Evolutionary conservation across 202 grass and related monocot species (phyloP).

Genomic region (Carex arenaria): DNA sequence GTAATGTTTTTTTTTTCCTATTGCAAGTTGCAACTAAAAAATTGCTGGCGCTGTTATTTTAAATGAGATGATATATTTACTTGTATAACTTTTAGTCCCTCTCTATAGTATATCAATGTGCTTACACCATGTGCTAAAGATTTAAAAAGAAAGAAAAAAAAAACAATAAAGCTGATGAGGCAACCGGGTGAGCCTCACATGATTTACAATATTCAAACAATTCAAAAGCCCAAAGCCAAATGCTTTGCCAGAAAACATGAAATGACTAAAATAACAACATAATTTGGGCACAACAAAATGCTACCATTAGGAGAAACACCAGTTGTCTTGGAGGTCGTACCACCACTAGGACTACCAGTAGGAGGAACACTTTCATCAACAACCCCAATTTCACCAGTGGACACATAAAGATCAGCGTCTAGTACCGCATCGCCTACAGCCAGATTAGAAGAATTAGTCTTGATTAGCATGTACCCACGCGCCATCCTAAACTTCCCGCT

Average conservation of each 20-base stretch:
- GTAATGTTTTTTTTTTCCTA: no score
- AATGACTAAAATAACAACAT: conserved; percentile 3
- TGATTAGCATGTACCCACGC: conserved; percentile 29
- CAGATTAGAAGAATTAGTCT: neutral
- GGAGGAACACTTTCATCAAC: conserved; percentile 15
- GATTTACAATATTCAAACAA: conserved; percentile 11
- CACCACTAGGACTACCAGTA: neutral
- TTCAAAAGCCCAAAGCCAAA: conserved; percentile 6
- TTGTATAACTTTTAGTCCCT: neutral
- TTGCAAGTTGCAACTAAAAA: no score
- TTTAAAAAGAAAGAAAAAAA: neutral
- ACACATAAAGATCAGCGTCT: conserved; percentile 41
- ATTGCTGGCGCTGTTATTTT: neutral
- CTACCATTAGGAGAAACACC: neutral
- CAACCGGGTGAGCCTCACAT: neutral
- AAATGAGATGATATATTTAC: neutral
- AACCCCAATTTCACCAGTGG: neutral
- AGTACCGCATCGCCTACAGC: conserved; percentile 22
- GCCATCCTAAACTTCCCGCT: conserved; percentile 41
- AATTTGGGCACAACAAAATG: conserved; percentile 1
- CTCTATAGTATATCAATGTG: neutral
- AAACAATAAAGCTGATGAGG: neutral
- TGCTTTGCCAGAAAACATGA: conserved; percentile 13
- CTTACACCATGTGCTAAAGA: neutral
- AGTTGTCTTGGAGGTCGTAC: neutral